Evolutionary conservation across 495 filamentous ascomycete genomes (phyloP), one percentile per base, ranked within the genome.

Genomic region (Jackrogersella multiformis): DNA sequence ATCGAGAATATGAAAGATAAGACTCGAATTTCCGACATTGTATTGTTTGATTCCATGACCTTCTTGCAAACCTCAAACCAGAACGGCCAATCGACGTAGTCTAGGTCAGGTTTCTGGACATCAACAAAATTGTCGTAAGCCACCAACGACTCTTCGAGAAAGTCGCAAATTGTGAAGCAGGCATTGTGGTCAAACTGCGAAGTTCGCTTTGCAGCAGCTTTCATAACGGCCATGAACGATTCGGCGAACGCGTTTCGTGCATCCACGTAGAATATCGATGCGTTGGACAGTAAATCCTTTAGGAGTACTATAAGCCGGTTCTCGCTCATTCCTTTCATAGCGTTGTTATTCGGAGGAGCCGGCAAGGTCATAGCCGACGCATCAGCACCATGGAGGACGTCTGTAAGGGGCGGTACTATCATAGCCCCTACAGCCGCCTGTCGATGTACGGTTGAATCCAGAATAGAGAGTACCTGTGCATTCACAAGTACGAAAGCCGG

Each of bases 121-220:
- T 77, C 66, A 56, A 72, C 57, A 45, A 76, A 78, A 13, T 64
- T 57, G 20, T 78, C 69, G 28, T 78, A 73, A n/a, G 74, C 74
- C 21, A 75, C 61, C 36, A 89, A 62, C 5, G 81, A 75, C 73
- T 98, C 93, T 73, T 98, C 93, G 26, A 97, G 81, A 60, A 98
- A 93, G 72, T 98, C 95, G 78, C 93, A 96, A 18, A 98, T 82
- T 21, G 92, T 88, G 70, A 95, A 97, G 74, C 95, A 97, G 13
- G 93, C 92, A 76, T 88, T 89, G 64, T 94, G 90, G 72, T 98
- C 89, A 70, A 89, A 98, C 15, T 92, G 77, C 0, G 93, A 95
- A 1, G 89, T 96, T 57, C 86, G 86, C 70, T 88, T 87, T 7
- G 92, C 89, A 9, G 88, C 84, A 8, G 88, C 86, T 68, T 90